Base-by-base conservation (phyloP, 2,329 filamentous ascomycete genomes). In the Sarocladiaceae sp. region DNA sequence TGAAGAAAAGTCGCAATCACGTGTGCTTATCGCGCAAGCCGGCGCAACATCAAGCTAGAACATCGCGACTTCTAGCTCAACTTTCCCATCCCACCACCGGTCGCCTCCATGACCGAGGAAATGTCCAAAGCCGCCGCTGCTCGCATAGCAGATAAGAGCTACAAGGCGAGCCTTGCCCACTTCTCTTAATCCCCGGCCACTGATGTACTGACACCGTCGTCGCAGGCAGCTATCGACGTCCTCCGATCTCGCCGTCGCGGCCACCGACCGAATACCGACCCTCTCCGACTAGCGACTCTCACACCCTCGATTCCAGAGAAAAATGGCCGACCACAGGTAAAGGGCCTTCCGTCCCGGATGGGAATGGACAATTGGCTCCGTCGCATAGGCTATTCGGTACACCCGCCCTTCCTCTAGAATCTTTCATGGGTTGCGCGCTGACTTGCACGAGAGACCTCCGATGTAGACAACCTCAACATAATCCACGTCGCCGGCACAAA, bases 401-500 rank as follows among this genome's bases (percentile, higher is more conserved):
- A 13, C 23, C n/a, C 23, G 20, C 17, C 28, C 23, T n/a, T n/a
- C 12, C 23, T 10, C 13, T 11, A 10, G 15, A 49, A 13, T 7
- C 3, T 49, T 35, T 8, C n/a, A n/a, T 13, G 33, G 4, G 3
- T 17, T 23, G 7, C 28, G 20, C n/a, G 46, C 46, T 31, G 28
- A 49, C 46, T 12, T 31, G 17, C 13, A 20, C 20, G 47, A 48
- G 44, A 48, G 44, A 48, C 44, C 15, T 25, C 36, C 26, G 46
- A 51, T 10, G 20, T 53, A 6, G 31, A 53, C 36, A 50, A 31
- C 8, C 46, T 53, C 17, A 78, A 77, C 42, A 65, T 79, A 17
- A 63, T 81, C 36, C 76, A 79, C 59, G 66, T 80, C 33, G 67
- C 75, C 18, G 77, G 78, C 0, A 80, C 77, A 0, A 80, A 80